These are phyloP conservation scores for Ceratocystiopsis brevicomis DNA, from an alignment of 2,329 filamentous ascomycete species.

Conservation along the genomic window DNA sequence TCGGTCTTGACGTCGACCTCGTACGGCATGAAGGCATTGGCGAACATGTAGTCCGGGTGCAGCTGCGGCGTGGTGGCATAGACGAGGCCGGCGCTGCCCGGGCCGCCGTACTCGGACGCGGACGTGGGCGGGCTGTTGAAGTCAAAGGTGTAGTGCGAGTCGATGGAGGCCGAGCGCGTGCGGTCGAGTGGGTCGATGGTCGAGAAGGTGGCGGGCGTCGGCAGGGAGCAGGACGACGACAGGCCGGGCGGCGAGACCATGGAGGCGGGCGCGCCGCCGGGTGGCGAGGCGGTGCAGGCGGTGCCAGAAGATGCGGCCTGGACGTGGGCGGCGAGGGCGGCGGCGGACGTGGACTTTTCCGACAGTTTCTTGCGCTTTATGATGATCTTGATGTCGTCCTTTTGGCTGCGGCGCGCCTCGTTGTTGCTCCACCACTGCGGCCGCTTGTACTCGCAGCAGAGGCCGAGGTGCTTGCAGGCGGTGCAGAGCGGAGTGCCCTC, in stretches of 20 bases:
- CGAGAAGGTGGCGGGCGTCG: slow-evolving; percentile 62
- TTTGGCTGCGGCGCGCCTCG: slow-evolving; percentile 67
- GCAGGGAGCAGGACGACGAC: slow-evolving; percentile 68
- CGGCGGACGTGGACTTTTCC: slow-evolving; percentile 43
- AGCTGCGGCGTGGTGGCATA: slow-evolving; percentile 28
- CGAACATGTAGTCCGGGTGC: slow-evolving; percentile 40
- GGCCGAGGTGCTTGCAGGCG: slow-evolving; percentile 53
- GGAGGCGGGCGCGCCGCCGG: slow-evolving; percentile 15
- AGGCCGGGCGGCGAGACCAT: slow-evolving; percentile 50
- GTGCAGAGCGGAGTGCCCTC: slow-evolving; percentile 43
- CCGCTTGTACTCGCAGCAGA: slow-evolving; percentile 89
- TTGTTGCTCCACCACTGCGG: slow-evolving; percentile 96
- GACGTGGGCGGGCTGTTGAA: slow-evolving; percentile 47
- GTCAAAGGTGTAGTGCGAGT: slow-evolving; percentile 63
- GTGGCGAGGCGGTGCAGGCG: too few species aligned
- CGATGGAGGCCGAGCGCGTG: slow-evolving; percentile 58
- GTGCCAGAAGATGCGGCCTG: slow-evolving; percentile 12
- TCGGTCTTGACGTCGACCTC: slow-evolving; percentile 95
- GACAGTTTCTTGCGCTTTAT: slow-evolving; percentile 93
- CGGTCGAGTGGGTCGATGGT: slow-evolving; percentile 43
- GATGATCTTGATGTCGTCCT: slow-evolving; percentile 89
- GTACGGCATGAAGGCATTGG: slow-evolving; percentile 44
- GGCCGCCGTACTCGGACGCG: slow-evolving; percentile 24
- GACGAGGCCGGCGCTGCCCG: slow-evolving; percentile 29
- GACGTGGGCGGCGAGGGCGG: background rate